These are phyloP conservation scores for Coemansia umbellata DNA, from an alignment of 192 early-diverging fungal genomes.

Conservation along the genomic window DNA sequence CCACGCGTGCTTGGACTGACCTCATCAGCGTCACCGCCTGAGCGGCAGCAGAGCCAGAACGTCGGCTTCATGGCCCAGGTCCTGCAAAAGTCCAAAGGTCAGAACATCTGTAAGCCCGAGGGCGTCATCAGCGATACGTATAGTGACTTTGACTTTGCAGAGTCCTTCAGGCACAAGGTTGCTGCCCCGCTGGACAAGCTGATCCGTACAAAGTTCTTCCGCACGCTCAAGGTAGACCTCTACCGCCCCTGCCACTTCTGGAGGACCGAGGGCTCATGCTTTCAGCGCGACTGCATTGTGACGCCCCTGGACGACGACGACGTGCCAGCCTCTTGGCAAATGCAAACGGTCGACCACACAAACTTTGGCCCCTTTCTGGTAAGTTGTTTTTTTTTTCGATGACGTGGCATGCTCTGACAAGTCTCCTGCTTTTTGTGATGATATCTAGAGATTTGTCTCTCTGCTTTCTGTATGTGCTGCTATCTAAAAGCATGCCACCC, in stretches of 20 bases:
- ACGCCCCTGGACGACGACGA: conserved; percentile 71
- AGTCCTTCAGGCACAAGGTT: conserved; percentile 71
- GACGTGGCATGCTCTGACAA: conserved; percentile 28
- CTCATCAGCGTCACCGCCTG: background rate
- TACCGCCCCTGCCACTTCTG: conserved; percentile 89
- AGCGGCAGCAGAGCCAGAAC: conserved; percentile 35
- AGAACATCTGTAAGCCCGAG: conserved; percentile 57
- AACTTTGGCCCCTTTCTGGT: conserved; percentile 60
- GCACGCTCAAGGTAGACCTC: conserved; percentile 87
- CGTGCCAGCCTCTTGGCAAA: conserved; percentile 53
- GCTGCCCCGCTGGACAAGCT: conserved; percentile 65
- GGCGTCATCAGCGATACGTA: conserved; percentile 44
- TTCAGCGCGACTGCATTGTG: conserved; percentile 81
- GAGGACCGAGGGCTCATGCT: conserved; percentile 77
- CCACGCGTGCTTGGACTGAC: conserved; percentile 33
- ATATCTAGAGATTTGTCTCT: background rate
- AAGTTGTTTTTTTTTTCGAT: conserved; percentile 15
- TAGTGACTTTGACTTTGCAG: conserved; percentile 70
- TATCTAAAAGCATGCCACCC: too few relatives aligned
- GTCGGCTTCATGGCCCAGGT: conserved; percentile 53
- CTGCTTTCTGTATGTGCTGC: too few relatives aligned
- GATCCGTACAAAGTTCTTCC: conserved; percentile 83
- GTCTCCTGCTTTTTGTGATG: background rate
- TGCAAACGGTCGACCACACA: conserved; percentile 65
- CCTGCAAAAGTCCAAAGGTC: conserved; percentile 49